A percentile compares a stretch with the other conserved stretches of the same genome.
phyloP scores from a whole-genome alignment of 352 stramenopile species.

The Phytophthora nicotianae region DNA sequence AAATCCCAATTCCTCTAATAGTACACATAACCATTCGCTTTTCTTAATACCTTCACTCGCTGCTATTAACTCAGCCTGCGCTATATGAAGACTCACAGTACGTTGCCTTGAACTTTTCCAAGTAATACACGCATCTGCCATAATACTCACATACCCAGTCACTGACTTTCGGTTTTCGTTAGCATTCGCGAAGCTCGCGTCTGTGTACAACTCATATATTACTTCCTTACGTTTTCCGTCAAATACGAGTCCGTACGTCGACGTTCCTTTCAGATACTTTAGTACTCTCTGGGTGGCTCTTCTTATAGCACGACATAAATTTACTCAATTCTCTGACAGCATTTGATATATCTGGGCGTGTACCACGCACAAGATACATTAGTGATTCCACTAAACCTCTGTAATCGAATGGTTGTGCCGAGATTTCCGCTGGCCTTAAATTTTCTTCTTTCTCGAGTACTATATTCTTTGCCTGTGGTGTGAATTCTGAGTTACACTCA shows the following conservation, averaged over 20 bases:
- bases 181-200: conserved; percentile 18
- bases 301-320: not conserved
- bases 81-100: conserved; percentile 12
- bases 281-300: not conserved
- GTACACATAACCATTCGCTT: conserved; percentile 7
- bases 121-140: conserved; percentile 11
- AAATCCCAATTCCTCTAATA: conserved; percentile 13
- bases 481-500: conserved; percentile 1
- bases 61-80: conserved; percentile 20
- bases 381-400: conserved; percentile 6
- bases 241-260: conserved; percentile 7
- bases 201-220: conserved; percentile 16
- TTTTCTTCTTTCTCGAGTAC: not conserved
- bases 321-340: not conserved
- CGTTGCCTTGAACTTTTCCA: conserved; percentile 12
- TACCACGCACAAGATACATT: not conserved
- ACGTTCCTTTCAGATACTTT: conserved; percentile 3
- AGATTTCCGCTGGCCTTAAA: conserved; percentile 6
- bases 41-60: conserved; percentile 17
- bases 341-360: not conserved
- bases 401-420: conserved; percentile 10
- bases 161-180: conserved; percentile 13
- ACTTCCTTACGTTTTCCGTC: conserved; percentile 10
- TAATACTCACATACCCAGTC: conserved; percentile 14
- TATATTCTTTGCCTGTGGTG: not conserved